Evolutionary conservation across 306 rosid species (phyloP), one percentile per base, ranked within the genome.

Genomic region (Malus sieversii): DNA sequence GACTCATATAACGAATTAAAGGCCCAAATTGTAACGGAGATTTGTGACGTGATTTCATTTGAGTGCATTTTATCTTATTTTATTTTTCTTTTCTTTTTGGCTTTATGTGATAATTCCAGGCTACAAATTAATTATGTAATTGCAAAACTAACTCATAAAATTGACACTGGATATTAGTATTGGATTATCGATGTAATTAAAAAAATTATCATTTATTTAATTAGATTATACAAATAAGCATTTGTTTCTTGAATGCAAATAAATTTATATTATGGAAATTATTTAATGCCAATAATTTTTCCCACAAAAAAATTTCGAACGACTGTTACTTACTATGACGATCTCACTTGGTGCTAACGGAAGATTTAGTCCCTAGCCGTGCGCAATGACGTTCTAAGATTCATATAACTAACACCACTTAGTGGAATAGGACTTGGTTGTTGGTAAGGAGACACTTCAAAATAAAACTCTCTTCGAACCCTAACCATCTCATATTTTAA

Each of bases 341-440:
- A 38, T 1, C 42, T 2, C 38, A 27, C 20, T 6, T 12, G 2
- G 0, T 7, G 42, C 0, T 38, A 38, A 38, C 2, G 0, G 42
- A 38, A 38, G 9, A 35, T 2, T 35, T 35, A 8, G 7, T 35
- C 0, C 2, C 40, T 6, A 35, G 7, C 9, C 1, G 2, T 35
- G 9, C 2, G 9, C 8, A 35, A 35, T 6, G 40, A 35, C 9
- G 40, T 35, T 35, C 0, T 35, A 6, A 35, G 8, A 35, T 35
- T 35, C 2, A 35, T 35, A 35, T 35, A 35, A 0, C 9, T 35
- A 6, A 35, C 0, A 8, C 0, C 0, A 6, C 9, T 35, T 35
- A 35, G 40, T 35, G 9, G 2, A 35, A 35, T 35, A 35, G 1
- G 42, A 0, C 0, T 38, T 38, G 42, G 42, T 38, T 38, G 42